Base-by-base conservation (phyloP, 2,329 filamentous ascomycete species). In the Chalara sp. region DNA sequence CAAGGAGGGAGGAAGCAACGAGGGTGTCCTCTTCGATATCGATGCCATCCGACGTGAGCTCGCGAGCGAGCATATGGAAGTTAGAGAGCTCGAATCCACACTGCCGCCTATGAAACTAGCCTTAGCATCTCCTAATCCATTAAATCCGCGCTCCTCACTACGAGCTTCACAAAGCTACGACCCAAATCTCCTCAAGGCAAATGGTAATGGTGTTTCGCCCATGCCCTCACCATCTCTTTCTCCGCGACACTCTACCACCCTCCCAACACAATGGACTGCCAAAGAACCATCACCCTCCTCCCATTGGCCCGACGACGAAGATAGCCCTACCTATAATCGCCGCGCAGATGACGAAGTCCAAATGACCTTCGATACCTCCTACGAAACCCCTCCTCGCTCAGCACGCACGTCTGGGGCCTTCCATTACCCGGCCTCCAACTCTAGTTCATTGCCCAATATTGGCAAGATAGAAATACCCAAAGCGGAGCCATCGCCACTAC, bases 1-100 rank as follows among this genome's bases (percentile, higher is more conserved):
- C 32, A 62, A 65, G 43, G 64, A 62, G 11, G 61, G 65, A 37
- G 60, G 63, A 21, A 64, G 62, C 37, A 66, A 67, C 21, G 56
- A 65, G 32, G 61, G 64, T 11, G 86, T 97, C 6, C 76, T 99
- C 44, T 99, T 99, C 62, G 93, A 99, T 62, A 82, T 99, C 44
- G 93, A 99, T 61, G 93, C 93, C 10, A 97, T 99, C 57, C 80
- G 89, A 46, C 84, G 89, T 7, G 88, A 95, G 62, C 73, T 99
- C 33, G 88, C 88, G 37, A 65, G 53, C 42, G 61, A 68, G 42
- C 58, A 61, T 60, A 68, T 83, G 44, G 75, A 80, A 66, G 82
- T 95, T 57, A 85, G 83, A 64, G 88, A 97, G 70, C 80, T 96
- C 53, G 80, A 93, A 68, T 90, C 87, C 46, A 96, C 91, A 1